These are phyloP conservation scores for Talaromyces sp. DNA, from an alignment of 2,329 filamentous ascomycete species.

Conservation along the genomic window DNA sequence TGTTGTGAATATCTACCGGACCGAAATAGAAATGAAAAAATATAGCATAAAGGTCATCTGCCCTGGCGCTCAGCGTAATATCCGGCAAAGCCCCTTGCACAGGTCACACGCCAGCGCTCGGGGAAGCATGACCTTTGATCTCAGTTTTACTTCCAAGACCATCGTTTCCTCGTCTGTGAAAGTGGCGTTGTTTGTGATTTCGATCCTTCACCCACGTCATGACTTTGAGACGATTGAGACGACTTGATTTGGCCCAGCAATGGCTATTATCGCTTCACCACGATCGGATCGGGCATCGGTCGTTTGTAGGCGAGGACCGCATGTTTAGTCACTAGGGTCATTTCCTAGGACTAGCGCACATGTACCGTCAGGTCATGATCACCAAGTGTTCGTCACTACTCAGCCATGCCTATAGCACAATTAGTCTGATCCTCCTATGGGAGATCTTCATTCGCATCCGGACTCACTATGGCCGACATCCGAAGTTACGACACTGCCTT, in stretches of 20 bases:
- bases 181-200: neutral
- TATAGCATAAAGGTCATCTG: neutral
- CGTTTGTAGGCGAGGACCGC: neutral
- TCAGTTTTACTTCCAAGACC: too few species aligned
- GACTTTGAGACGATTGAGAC: neutral
- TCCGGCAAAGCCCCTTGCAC: neutral
- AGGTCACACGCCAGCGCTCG: neutral
- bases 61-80: neutral
- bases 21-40: neutral
- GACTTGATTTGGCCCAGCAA: neutral
- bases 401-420: slow-evolving; percentile 1
- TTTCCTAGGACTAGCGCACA: neutral
- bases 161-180: neutral
- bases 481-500: slow-evolving; percentile 14
- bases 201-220: neutral
- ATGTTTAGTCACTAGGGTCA: neutral
- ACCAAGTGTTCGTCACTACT: neutral
- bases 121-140: neutral
- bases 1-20: neutral
- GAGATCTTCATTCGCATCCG: neutral
- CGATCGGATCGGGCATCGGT: neutral
- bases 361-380: neutral
- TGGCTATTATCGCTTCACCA: neutral
- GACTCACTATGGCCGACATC: slow-evolving; percentile 11
- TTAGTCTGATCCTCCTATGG: neutral